Evolutionary conservation across 441 rosid species (phyloP), one percentile per base, ranked within the genome.

Genomic region (Populus hybrid): DNA sequence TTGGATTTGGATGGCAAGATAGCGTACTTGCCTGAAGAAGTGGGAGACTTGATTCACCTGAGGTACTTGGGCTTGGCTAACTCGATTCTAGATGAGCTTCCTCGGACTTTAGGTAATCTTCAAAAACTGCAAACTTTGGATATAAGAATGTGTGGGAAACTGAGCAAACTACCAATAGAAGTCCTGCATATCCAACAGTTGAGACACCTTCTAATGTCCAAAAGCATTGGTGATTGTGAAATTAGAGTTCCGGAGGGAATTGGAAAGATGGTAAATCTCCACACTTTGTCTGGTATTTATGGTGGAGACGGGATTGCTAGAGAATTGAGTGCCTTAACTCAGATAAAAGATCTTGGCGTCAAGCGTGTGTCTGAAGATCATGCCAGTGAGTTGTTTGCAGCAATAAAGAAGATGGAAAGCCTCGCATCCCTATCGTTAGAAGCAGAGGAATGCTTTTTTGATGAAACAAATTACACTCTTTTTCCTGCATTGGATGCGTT

Each of bases 91-190:
- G 34, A 59, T 16, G 74, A 76, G 70, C 83, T 80, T 68, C 83
- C 83, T 5, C 16, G n/a, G 30, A 73, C 46, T 24, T 8, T 80
- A 38, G 73, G 74, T 26, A 76, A 73, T 38, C 83, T 80, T 73
- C 80, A 68, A 34, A 80, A 73, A 2, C 80, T 80, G 10, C 80
- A 68, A 46, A 76, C 83, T 72, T 68, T 80, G 80, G 79, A 80
- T 63, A 76, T 72, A 32, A 42, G 18, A 35, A 32, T 36, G 74
- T 63, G 59, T 10, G 46, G 75, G 1, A 20, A 38, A 0, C 26
- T 74, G 12, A 16, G 18, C 2, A 20, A 69, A 32, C 23, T 78
- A 42, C 81, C 81, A 6, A 4, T 16, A 12, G 74, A 77, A 59
- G 40, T 81, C 14, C 64, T 72, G 14, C 40, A 46, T 20, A 81